Conservation (phyloP, 257 asterid species). For the Solanum piurae region DNA sequence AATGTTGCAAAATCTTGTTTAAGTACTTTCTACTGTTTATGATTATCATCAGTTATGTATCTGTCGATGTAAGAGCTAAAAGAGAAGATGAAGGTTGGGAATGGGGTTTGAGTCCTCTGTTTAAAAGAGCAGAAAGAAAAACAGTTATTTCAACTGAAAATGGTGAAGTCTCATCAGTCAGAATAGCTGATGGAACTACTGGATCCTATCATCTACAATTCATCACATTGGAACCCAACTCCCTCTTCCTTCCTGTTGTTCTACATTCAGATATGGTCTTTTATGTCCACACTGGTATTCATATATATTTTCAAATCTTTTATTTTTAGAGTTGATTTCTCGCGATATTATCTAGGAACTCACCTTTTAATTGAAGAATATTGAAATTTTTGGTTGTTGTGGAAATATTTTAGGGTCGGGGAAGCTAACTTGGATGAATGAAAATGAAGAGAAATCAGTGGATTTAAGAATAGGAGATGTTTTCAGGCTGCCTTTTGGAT, state of each 20-base stretch:
- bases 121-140: constrained; percentile 28
- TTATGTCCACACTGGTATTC: constrained; percentile 73
- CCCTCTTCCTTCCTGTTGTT: constrained; percentile 66
- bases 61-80: neutral
- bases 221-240: constrained; percentile 78
- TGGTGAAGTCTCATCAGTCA: constrained; percentile 55
- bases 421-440: constrained; percentile 49
- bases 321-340: too few relatives aligned
- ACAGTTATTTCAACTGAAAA: constrained; percentile 34
- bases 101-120: constrained; percentile 19
- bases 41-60: neutral
- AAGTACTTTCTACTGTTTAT: neutral
- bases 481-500: constrained; percentile 41
- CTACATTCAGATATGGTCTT: constrained; percentile 71
- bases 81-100: neutral
- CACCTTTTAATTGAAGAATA: too few relatives aligned
- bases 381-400: neutral
- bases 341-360: neutral
- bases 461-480: constrained; percentile 52
- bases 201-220: constrained; percentile 54
- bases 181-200: constrained; percentile 15
- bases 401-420: constrained; percentile 50
- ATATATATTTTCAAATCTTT: neutral
- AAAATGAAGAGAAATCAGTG: constrained; percentile 17
- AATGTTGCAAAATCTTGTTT: neutral